phyloP scores from a whole-genome alignment of 805 yeast species.

The Wickerhamomyces silvicola region DNA sequence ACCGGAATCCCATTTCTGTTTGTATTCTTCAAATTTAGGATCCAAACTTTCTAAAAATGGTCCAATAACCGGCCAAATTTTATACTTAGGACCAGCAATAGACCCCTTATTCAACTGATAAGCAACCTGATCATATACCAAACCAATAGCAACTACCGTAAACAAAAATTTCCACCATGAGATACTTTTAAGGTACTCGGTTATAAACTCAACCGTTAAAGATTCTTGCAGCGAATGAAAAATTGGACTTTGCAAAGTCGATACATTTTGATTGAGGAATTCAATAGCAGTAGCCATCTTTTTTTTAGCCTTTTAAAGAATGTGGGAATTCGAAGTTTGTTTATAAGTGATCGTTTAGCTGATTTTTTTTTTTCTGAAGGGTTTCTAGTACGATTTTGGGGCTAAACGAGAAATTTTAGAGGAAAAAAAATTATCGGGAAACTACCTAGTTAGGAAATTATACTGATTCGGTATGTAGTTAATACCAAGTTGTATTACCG shows the following conservation, averaged over 20 bases:
- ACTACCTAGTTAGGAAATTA: too few relatives aligned
- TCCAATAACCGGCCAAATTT: slow-evolving; percentile 93
- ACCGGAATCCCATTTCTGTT: slow-evolving; percentile 92
- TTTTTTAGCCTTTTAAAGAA: neutral
- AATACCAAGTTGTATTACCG: too few relatives aligned
- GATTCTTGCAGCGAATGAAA: slow-evolving; percentile 1
- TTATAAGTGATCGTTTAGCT: slow-evolving; percentile 1
- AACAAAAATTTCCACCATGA: slow-evolving; percentile 51
- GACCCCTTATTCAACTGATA: slow-evolving; percentile 78
- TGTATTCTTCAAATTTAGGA: slow-evolving; percentile 92
- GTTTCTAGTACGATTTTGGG: too few relatives aligned
- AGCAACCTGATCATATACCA: slow-evolving; percentile 68
- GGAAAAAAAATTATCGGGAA: too few relatives aligned
- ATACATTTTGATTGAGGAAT: slow-evolving; percentile 11
- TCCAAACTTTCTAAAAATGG: slow-evolving; percentile 92
- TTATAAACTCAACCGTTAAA: slow-evolving; percentile 5
- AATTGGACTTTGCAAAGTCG: slow-evolving; percentile 11
- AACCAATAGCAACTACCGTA: slow-evolving; percentile 38
- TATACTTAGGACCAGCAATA: slow-evolving; percentile 85
- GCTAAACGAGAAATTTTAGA: too few relatives aligned
- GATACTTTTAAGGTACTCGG: slow-evolving; percentile 20
- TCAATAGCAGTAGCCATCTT: slow-evolving; percentile 19
- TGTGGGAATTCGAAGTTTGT: neutral
- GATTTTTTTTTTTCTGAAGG: too few relatives aligned
- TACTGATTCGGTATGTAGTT: too few relatives aligned